Evolutionary conservation across 108 stramenopile species (phyloP), one percentile per base, ranked within the genome.

Genomic region (Nitzschia inconspicua): DNA sequence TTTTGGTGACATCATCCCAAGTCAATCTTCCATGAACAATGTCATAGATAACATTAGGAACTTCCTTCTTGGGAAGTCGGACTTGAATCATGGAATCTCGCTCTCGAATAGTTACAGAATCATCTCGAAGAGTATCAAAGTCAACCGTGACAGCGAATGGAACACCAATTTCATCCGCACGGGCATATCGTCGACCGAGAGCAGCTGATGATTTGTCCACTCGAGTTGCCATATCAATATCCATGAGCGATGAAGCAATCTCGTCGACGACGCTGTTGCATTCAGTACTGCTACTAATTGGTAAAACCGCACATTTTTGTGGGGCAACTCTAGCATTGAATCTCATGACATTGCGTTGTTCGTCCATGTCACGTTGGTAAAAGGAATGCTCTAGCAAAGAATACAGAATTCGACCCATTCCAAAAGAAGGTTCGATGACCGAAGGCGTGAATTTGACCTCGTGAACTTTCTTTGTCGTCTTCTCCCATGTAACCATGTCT

Each of bases 361-460:
- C 98, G 58, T 98, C 97, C 10, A 65, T 77, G 66, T 93, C 84
- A 47, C 99, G 87, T 60, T 86, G 68, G 61, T 95, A 93, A 75
- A 99, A 99, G 42, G 92, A 93, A 78, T 99, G 99, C 74, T 99
- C 98, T 44, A 99, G 71, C 31, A 99, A 74, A 8, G 96, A 93
- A 67, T 99, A 95, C 57, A 99, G 64, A 57, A 99, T 91, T 44
- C 99, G 93, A 39, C 99, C 99, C 80, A 99, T 98, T 31, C 99
- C 99, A 71, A 98, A 99, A 9, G 96, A 97, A 3, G 99, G 99
- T 75, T 99, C 99, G 65, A 99, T 98, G 16, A 99, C 98, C 46
- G 91, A 93, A 25, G 98, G 98, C 48, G 94, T 96, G 77, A 92
- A 99, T 71, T 97, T 98, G 53, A 83, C 79, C 72, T 96, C 96